Evolutionary conservation across 2,329 filamentous ascomycete species (phyloP), one percentile per base, ranked within the genome.

Genomic region (Pyricularia sp.): DNA sequence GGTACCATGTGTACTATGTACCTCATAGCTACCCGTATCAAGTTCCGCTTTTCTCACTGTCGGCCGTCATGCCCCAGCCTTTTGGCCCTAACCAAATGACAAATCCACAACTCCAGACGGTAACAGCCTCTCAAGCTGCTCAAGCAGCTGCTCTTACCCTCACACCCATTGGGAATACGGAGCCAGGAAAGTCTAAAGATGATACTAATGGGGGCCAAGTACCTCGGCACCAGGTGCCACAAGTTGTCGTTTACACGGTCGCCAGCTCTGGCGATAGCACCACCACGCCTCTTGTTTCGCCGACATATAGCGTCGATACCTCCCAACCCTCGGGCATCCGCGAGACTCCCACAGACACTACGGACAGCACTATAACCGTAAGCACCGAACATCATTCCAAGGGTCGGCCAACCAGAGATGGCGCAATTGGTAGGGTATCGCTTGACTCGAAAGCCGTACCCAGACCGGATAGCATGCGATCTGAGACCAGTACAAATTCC

Each of bases 191-290:
- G 59, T 23, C 25, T 6, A 17, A 17, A 6, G 17, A 63, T 63
- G 25, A 26, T 20, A 17, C 23, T 4, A 5, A 3, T 9, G 3
- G 31, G 9, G 55, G 14, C 14, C 67, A 28, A 14, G 23, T 2
- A 6, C 5, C 33, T 17, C 67, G 23, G 59, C 11, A 36, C 20
- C 66, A 68, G 30, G 23, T 55, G 30, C 66, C 67, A 23, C 55
- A 42, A 26, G 55, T 68, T 33, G 55, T 64, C 55, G 59, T 68
- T 33, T 68, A 61, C 67, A 64, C 67, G 12, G 31, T 59, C 28
- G 33, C 17, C 9, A 66, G 36, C 65, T 66, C 65, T 30, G 10
- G 23, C 6, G 59, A 9, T 26, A 28, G 59, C 25, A 63, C 59
- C 55, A 3, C 55, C 17, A 59, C 30, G 11, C 50, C 55, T 33